Conservation (phyloP, 805 yeast genomes). For the Isabelozyma heimii region DNA sequence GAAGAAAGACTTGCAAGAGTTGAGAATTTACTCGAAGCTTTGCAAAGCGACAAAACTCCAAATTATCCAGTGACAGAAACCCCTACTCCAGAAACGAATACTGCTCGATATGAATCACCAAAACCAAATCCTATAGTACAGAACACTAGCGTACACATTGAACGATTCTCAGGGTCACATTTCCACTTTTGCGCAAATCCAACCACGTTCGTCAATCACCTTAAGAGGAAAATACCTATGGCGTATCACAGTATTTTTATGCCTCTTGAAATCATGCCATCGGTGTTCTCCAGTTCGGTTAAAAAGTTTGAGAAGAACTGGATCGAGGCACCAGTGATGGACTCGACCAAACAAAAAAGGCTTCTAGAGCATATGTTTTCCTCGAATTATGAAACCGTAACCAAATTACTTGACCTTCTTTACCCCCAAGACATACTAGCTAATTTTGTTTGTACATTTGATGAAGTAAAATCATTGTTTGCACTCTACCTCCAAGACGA, state of each 20-base stretch:
- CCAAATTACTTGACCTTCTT: not conserved
- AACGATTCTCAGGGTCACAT: not conserved
- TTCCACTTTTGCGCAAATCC: not conserved
- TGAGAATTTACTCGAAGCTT: not conserved
- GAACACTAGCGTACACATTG: not conserved
- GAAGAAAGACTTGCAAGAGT: not conserved
- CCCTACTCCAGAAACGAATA: not conserved
- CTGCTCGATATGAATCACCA: not conserved
- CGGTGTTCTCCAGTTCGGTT: not conserved
- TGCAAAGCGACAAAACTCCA: not conserved
- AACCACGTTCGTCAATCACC: not conserved
- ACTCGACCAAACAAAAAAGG: not conserved
- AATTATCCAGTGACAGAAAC: not conserved
- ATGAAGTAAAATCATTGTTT: not conserved
- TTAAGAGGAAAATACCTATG: not conserved
- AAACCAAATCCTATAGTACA: too few relatives aligned
- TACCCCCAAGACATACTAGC: not conserved
- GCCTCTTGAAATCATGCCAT: not conserved
- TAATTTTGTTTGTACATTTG: not conserved
- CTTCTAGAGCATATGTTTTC: not conserved
- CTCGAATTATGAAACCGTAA: not conserved
- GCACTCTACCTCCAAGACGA: not conserved
- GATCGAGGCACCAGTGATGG: not conserved
- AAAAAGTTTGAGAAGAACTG: not conserved
- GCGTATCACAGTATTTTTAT: not conserved